A percentile compares a stretch with the other conserved stretches of the same genome.
phyloP scores from a whole-genome alignment of 1,139 yeast species.

The Geotrichum klebahnii region DNA sequence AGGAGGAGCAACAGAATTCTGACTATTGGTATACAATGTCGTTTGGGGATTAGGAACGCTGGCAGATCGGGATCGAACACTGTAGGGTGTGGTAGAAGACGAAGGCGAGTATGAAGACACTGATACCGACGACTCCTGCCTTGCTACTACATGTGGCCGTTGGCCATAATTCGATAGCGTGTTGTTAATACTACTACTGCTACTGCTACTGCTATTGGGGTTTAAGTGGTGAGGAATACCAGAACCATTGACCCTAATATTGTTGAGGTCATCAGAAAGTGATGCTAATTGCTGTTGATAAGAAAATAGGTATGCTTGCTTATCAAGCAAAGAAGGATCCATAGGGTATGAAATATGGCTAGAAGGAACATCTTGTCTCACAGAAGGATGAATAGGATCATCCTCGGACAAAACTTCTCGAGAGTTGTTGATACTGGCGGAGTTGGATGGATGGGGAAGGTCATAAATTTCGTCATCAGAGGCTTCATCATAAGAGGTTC shows the following conservation, averaged over 20 bases:
- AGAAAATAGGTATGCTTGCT: constrained; percentile 7
- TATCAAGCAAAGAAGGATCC: constrained; percentile 12
- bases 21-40: not conserved
- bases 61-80: constrained; percentile 18
- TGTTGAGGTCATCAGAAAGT: constrained; percentile 14
- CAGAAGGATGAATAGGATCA: constrained; percentile 3
- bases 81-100: constrained; percentile 2
- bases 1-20: constrained; percentile 2
- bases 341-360: constrained; percentile 14
- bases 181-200: constrained; percentile 11
- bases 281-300: constrained; percentile 19
- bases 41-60: constrained; percentile 18
- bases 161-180: not conserved
- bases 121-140: constrained; percentile 17
- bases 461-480: constrained; percentile 21
- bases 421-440: not conserved
- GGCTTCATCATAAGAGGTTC: constrained; percentile 22
- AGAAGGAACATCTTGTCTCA: no score
- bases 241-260: not conserved
- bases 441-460: not conserved
- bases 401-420: constrained; percentile 14
- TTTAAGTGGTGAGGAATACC: not conserved
- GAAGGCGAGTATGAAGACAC: constrained; percentile 13
- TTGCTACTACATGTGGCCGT: not conserved
- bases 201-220: constrained; percentile 5